These are phyloP conservation scores for Avena eriantha DNA, from an alignment of 176 grass and related monocot species.

Conservation along the genomic window DNA sequence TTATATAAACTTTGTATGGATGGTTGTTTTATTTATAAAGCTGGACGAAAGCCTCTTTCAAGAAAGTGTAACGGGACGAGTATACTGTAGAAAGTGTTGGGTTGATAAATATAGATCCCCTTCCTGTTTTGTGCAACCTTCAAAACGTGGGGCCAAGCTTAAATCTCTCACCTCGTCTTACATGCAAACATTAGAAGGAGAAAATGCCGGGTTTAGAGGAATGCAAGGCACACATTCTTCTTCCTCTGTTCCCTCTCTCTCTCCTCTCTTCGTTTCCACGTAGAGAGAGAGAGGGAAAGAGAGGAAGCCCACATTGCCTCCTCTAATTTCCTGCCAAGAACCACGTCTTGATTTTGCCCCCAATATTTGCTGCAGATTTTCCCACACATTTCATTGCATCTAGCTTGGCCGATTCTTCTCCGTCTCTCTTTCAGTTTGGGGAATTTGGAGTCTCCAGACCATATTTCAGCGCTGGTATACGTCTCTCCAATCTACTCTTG, in stretches of 20 bases:
- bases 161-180: constrained; percentile 31
- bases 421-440: not conserved
- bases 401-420: not conserved
- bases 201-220: constrained; percentile 46
- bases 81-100: too few species aligned
- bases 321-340: constrained; percentile 41
- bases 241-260: constrained; percentile 60
- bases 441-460: not conserved
- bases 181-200: constrained; percentile 28
- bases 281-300: constrained; percentile 50
- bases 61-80: too few species aligned
- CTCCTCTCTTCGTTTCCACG: constrained; percentile 58
- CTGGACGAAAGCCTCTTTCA: too few species aligned
- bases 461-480: not conserved
- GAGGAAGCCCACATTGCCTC: constrained; percentile 20
- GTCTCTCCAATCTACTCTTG: not conserved
- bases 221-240: constrained; percentile 43
- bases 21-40: too few species aligned
- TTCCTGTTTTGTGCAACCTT: not conserved
- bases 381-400: not conserved
- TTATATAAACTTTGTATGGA: too few species aligned
- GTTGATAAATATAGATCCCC: not conserved
- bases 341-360: not conserved
- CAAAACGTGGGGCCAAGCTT: constrained; percentile 25
- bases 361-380: constrained; percentile 23